Evolutionary conservation across 331 rosid genomes (phyloP), one percentile per base, ranked within the genome.

Genomic region (Ulmus americana): DNA sequence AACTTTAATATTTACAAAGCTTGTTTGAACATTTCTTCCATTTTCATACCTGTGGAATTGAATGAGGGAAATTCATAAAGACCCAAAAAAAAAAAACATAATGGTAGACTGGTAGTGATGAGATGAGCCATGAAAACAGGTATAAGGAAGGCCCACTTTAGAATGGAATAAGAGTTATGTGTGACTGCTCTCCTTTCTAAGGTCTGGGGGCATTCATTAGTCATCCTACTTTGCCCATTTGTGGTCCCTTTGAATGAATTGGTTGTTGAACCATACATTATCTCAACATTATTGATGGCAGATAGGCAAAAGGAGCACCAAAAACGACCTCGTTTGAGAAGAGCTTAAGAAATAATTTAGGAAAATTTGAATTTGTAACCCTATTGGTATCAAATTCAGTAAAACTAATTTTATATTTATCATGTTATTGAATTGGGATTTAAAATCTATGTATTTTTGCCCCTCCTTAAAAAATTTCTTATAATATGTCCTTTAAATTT

Each of bases 231-330:
- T 39, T 67, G 43, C 75, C 75, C 63, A 12, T 41, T 13, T 61
- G 82, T 78, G 86, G 81, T 62, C 81, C 83, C 76, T 55, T 1
- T 49, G 14, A 77, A 64, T 73, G 13, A 71, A 63, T 79, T 53
- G 7, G 63, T 60, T 28, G 35, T 28, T 75, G 50, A 68, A 71
- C 85, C 22, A 62, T 51, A 55, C 70, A 44, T 53, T 41, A 18
- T 10, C 13, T 28, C 41, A 22, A 40, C 18, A 14, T 14, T 14
- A 42, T 56, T 15, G 51, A 42, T 66, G 35, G 64, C 55, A 47
- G 57, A 52, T 15, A 38, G 20, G 11, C n/a, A 39, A 10, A 43
- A 10, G 18, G 7, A 12, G 2, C 14, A 16, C 10, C 6, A 12
- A 5, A 39, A 66, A 67, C 50, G 20, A 60, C 16, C 74, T 10